These are phyloP conservation scores for Bretziella fagacearum DNA, from an alignment of 2,329 filamentous ascomycete genomes.

Conservation along the genomic window DNA sequence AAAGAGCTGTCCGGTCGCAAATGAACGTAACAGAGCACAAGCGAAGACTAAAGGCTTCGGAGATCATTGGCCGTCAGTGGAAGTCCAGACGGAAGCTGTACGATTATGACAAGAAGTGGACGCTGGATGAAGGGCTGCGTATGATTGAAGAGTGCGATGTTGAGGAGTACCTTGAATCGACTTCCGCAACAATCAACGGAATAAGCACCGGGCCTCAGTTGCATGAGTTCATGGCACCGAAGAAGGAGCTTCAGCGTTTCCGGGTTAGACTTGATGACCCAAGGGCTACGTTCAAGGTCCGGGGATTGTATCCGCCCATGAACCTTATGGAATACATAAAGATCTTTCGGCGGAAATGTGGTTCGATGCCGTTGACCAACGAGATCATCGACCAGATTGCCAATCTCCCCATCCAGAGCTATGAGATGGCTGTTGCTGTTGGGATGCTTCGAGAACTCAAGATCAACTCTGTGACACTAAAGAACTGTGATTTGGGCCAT, in stretches of 20 bases:
- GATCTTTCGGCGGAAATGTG: slow-evolving; percentile 1
- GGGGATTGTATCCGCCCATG: background rate
- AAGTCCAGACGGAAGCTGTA: background rate
- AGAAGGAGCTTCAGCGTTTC: too few relatives aligned
- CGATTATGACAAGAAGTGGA: slow-evolving; percentile 10
- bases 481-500: too few relatives aligned
- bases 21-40: too few relatives aligned
- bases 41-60: background rate
- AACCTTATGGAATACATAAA: slow-evolving; percentile 13
- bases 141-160: background rate
- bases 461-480: too few relatives aligned
- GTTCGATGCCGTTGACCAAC: background rate
- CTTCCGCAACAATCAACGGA: too few relatives aligned
- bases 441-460: slow-evolving; percentile 5
- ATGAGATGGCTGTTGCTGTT: slow-evolving; percentile 7
- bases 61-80: background rate
- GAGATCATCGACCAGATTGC: slow-evolving; percentile 3
- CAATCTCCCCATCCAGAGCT: background rate
- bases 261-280: slow-evolving; percentile 1
- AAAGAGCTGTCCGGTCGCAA: too few relatives aligned
- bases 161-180: background rate
- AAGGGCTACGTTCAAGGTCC: background rate
- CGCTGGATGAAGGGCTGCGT: slow-evolving; percentile 5
- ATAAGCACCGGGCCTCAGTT: too few relatives aligned
- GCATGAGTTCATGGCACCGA: too few relatives aligned